Conservation (phyloP, 1,284 basidiomycete genomes). For the Blastosporella zonata region DNA sequence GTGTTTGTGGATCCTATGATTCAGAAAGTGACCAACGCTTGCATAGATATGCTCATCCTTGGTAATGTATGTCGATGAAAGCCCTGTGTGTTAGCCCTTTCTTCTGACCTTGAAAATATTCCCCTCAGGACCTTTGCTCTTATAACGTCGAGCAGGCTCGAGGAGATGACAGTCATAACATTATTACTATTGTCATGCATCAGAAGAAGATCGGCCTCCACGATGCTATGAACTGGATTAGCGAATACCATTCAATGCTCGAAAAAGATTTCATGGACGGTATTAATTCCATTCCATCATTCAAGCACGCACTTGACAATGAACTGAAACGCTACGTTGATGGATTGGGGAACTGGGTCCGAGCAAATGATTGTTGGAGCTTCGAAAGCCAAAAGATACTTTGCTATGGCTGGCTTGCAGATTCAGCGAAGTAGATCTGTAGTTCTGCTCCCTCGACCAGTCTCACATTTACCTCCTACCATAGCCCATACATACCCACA, state of each 20-base stretch:
- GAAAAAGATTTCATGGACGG: slow-evolving; percentile 26
- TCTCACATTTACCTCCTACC: too few relatives aligned
- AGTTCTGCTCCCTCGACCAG: not conserved
- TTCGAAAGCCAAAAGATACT: slow-evolving; percentile 34
- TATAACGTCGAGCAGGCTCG: slow-evolving; percentile 39
- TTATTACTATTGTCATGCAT: slow-evolving; percentile 43
- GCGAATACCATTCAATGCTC: slow-evolving; percentile 24
- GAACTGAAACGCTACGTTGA: slow-evolving; percentile 33
- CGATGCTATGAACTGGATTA: slow-evolving; percentile 35
- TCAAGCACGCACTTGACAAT: slow-evolving; percentile 29
- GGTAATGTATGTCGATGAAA: slow-evolving; percentile 31
- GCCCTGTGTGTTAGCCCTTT: slow-evolving; percentile 10
- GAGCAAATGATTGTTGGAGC: slow-evolving; percentile 39
- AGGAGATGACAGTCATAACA: slow-evolving; percentile 39
- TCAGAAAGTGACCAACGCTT: slow-evolving; percentile 28
- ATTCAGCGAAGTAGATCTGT: slow-evolving; percentile 16
- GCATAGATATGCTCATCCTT: slow-evolving; percentile 40
- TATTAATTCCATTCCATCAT: slow-evolving; percentile 31
- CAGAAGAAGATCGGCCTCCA: slow-evolving; percentile 29
- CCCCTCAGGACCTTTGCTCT: slow-evolving; percentile 36
- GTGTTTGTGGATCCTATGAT: slow-evolving; percentile 39
- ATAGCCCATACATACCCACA: too few relatives aligned
- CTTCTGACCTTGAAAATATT: not conserved
- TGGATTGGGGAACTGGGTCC: slow-evolving; percentile 43
- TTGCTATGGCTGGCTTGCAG: slow-evolving; percentile 24